Conservation (phyloP, 2,329 filamentous ascomycete species). For the Apiospora hydei region DNA sequence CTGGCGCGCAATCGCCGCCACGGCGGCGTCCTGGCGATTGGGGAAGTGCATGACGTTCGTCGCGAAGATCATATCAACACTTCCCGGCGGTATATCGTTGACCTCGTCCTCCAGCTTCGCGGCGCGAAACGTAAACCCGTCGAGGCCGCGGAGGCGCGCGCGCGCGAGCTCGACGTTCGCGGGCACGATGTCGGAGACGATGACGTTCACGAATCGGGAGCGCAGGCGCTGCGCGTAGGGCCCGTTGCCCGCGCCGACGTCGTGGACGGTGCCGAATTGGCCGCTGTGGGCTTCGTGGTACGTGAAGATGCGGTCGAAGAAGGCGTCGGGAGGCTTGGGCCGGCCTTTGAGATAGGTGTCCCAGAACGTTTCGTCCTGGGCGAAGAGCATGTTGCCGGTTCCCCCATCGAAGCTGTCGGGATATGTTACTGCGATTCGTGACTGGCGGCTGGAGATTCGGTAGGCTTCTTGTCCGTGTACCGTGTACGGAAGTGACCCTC, state of each 20-base stretch:
- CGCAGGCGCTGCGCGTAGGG: conserved; percentile 31
- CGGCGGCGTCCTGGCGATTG: conserved; percentile 28
- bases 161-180: conserved; percentile 32
- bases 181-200: conserved; percentile 35
- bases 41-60: conserved; percentile 31
- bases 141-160: conserved; percentile 27
- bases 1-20: conserved; percentile 32
- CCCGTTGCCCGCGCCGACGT: conserved; percentile 36
- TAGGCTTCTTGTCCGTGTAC: too few species aligned
- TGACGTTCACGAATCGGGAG: conserved; percentile 33
- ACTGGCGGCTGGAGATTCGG: too few species aligned
- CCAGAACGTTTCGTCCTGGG: conserved; percentile 36
- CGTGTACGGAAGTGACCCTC: too few species aligned
- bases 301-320: conserved; percentile 36
- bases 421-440: too few species aligned
- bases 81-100: conserved; percentile 29
- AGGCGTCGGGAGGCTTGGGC: conserved; percentile 29
- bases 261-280: conserved; percentile 32
- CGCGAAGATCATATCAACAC: conserved; percentile 31
- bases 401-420: background rate
- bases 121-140: conserved; percentile 31
- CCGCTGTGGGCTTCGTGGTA: conserved; percentile 34
- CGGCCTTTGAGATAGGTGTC: conserved; percentile 37
- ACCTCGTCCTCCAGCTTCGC: conserved; percentile 31
- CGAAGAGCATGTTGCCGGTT: background rate